Base-by-base conservation (phyloP, 2,329 filamentous ascomycete genomes). In the Xylaria sp. region DNA sequence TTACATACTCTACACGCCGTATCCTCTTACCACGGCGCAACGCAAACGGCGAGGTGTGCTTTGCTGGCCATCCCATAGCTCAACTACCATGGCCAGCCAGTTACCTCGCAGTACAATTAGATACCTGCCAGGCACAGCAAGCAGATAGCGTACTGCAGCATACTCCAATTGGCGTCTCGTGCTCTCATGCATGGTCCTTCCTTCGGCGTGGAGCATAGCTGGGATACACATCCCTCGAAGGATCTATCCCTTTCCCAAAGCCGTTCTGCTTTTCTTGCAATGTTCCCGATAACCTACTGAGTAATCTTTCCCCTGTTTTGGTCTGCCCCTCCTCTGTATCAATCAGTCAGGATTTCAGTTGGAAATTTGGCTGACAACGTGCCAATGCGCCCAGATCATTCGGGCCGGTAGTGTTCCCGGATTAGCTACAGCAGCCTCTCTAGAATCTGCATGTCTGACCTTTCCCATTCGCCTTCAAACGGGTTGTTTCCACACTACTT, bases 151-250 rank as follows among this genome's bases (percentile, higher is more conserved):
- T 40, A n/a, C n/a, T n/a, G n/a, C n/a, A n/a, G n/a, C n/a, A n/a
- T n/a, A n/a, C n/a, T n/a, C n/a, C n/a, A n/a, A n/a, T n/a, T n/a
- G n/a, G n/a, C n/a, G n/a, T n/a, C n/a, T n/a, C n/a, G n/a, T n/a
- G n/a, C n/a, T n/a, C 38, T 51, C 43, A 54, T 64, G 62, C 58
- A 64, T 61, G 62, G 62, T 61, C 54, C 49, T 64, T 64, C 43
- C 42, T 49, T n/a, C 46, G 31, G 47, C 47, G 33, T 28, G 57
- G 52, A 50, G 57, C 19, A 28, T 47, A 28, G 21, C 57, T 31
- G 14, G 57, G 62, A 38, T 54, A 46, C 21, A 35, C 28, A 61
- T 64, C 62, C 58, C 55, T 40, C n/a, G 17, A 53, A 52, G 61
- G 46, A 57, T 52, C 57, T 28, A 31, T 45, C 21, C 46, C 45